Evolutionary conservation across 805 yeast species (phyloP).

Genomic region (Metschnikowia vanudenii): DNA sequence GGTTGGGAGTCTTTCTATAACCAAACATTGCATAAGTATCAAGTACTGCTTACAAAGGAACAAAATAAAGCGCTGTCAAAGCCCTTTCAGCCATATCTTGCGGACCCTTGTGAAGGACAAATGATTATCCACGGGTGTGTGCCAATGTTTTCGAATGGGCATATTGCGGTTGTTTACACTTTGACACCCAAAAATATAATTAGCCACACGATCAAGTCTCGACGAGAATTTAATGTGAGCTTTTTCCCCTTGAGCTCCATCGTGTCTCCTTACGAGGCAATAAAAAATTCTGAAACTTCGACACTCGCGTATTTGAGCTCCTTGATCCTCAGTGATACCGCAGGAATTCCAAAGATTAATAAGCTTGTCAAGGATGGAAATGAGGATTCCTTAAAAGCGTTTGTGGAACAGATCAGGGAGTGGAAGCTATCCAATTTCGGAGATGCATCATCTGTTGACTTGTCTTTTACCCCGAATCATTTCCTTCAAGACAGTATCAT

Average conservation of each 20-base stretch:
- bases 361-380: conserved; percentile 4
- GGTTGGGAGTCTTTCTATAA: conserved; percentile 19
- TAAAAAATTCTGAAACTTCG: neutral
- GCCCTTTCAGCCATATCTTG: conserved; percentile 20
- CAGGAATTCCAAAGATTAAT: conserved; percentile 4
- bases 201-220: conserved; percentile 25
- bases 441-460: neutral
- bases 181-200: conserved; percentile 14
- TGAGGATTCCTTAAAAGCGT: conserved; percentile 9
- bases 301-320: conserved; percentile 9
- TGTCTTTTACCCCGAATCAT: neutral
- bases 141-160: conserved; percentile 7
- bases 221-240: conserved; percentile 11
- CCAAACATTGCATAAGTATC: conserved; percentile 21
- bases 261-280: neutral
- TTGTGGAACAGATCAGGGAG: conserved; percentile 15
- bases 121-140: conserved; percentile 17
- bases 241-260: conserved; percentile 6
- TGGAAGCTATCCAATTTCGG: conserved; percentile 18
- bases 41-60: conserved; percentile 12
- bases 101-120: conserved; percentile 27
- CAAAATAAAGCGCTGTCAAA: conserved; percentile 16
- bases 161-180: conserved; percentile 12
- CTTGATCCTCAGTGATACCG: conserved; percentile 1
- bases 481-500: conserved; percentile 11